A percentile compares a stretch with the other conserved stretches of the same genome.
Evolutionary conservation across 441 rosid species (phyloP).

Genomic region (Populus hybrid): DNA sequence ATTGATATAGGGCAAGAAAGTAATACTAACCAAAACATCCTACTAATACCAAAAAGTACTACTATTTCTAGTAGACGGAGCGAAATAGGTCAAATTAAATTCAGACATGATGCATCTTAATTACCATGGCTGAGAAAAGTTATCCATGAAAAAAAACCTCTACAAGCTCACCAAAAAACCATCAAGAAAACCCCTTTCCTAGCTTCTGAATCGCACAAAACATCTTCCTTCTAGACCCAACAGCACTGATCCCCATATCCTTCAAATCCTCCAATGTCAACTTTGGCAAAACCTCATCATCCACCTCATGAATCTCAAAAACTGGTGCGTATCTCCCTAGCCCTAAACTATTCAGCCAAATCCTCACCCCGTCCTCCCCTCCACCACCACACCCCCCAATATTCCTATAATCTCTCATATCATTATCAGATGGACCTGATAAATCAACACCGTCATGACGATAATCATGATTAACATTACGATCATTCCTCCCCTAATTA

Average conservation of each 20-base stretch:
- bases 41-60: constrained; percentile 23
- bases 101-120: constrained; percentile 42
- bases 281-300: constrained; percentile 88
- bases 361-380: constrained; percentile 70
- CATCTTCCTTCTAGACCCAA: constrained; percentile 96
- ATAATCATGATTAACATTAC: constrained; percentile 13
- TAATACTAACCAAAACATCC: constrained; percentile 20
- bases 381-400: constrained; percentile 33
- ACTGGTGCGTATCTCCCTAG: constrained; percentile 83
- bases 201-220: constrained; percentile 84
- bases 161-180: background rate
- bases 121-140: constrained; percentile 35
- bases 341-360: constrained; percentile 81
- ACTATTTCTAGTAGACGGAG: constrained; percentile 8
- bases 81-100: constrained; percentile 27
- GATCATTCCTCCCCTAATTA: constrained; percentile 26
- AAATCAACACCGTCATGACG: constrained; percentile 40
- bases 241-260: constrained; percentile 97
- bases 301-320: constrained; percentile 94
- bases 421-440: constrained; percentile 56
- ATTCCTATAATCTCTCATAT: constrained; percentile 30
- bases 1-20: constrained; percentile 28
- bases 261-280: constrained; percentile 94
- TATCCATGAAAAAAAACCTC: constrained; percentile 12
- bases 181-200: constrained; percentile 73